Evolutionary conservation across 345 rosid species (phyloP).

Genomic region (Reutealis trisperma): DNA sequence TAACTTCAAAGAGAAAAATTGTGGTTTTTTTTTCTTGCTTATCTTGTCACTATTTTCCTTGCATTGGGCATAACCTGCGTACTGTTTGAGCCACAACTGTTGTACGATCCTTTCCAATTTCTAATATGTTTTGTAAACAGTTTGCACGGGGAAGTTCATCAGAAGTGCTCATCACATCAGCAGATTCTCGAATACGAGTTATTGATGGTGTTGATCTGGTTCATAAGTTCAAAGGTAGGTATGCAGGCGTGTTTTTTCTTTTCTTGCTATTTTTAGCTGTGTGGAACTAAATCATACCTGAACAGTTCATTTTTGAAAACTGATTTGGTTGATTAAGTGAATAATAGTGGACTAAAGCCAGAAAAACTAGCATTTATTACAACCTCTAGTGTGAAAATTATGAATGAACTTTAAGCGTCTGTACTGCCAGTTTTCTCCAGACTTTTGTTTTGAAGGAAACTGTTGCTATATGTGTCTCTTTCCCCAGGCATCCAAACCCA

Average conservation of each 20-base stretch:
- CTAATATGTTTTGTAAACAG: slow-evolving; percentile 48
- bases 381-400: not conserved
- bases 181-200: slow-evolving; percentile 91
- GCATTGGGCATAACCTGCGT: not conserved
- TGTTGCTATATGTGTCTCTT: not conserved
- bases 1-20: slow-evolving; percentile 3
- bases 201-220: slow-evolving; percentile 77
- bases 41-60: not conserved
- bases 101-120: slow-evolving; percentile 17
- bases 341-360: not conserved
- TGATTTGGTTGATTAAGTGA: not conserved
- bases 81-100: slow-evolving; percentile 1
- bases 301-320: not conserved
- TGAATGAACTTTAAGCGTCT: not conserved
- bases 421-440: not conserved
- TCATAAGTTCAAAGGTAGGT: slow-evolving; percentile 88
- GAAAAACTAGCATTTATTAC: slow-evolving; percentile 7
- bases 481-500: not conserved
- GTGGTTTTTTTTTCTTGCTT: slow-evolving; percentile 15
- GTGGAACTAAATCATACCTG: not conserved
- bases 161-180: slow-evolving; percentile 89
- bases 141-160: slow-evolving; percentile 92
- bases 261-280: not conserved
- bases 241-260: slow-evolving; percentile 1
- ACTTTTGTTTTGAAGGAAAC: not conserved